Evolutionary conservation across 129 eudicot species (phyloP), one percentile per base, ranked within the genome.

Genomic region (Artemisia tridentata): DNA sequence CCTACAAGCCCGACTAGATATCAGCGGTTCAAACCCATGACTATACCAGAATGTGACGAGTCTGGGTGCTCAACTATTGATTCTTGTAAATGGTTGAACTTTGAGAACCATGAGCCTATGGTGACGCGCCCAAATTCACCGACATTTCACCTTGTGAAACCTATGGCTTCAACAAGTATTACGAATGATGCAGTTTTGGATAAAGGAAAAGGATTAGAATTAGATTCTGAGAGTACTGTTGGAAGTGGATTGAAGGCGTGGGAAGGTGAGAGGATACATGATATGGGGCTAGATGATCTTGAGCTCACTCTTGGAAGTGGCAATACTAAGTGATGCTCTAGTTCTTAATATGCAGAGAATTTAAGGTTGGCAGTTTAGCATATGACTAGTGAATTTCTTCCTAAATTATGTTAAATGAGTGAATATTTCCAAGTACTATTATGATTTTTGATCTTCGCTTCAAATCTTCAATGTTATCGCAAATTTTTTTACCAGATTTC

Each of bases 191-290:
- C 64, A 11, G 58, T 71, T 60, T 43, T 66, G 8, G 90, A 76
- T 46, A 83, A 90, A 71, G 80, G 75, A 16, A 76, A 76, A 34
- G 76, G 76, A 45, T 59, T 75, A 3, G 97, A 90, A 52, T 75
- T 84, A 18, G 88, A 74, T 20, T 86, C 86, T 66, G 89, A 82
- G 80, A 86, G 74, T 47, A 38, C 9, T 38, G 1, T 7, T 38
- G 45, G 45, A 38, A 63, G 81, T 15, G 83, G 88, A n/a, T 81
- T 93, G 49, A 93, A 84, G 78, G 80, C 96, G 3, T 93, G 99
- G 99, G 96, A 85, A 78, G 97, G 97, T 20, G 97, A 95, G 75
- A 84, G 85, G 83, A 93, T 90, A 78, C 97, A 90, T 63, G 99
- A 95, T 54, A 91, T 87, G 83, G 99, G 89, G 14, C 71, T 90